These are phyloP conservation scores for Arachis monticola DNA, from an alignment of 331 rosid genomes.

Conservation along the genomic window DNA sequence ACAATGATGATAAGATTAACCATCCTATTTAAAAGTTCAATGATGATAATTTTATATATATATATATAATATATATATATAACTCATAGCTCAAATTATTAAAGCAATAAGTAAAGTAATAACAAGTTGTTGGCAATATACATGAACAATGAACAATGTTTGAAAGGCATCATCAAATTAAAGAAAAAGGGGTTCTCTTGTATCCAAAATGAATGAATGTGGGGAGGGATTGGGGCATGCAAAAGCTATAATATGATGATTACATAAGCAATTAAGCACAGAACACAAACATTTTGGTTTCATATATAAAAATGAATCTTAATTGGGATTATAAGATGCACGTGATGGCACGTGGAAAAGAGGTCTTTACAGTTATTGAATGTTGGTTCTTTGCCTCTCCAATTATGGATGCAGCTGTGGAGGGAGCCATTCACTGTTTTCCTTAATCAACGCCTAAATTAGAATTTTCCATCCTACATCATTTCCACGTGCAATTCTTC, in stretches of 20 bases:
- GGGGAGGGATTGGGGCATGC: too few species aligned
- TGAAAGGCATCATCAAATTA: neutral
- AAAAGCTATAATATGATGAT: neutral
- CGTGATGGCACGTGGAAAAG: conserved; percentile 30
- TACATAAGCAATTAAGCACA: neutral
- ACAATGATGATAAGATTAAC: too few species aligned
- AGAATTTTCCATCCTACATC: neutral
- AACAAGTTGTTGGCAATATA: neutral
- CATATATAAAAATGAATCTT: neutral
- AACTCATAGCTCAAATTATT: neutral
- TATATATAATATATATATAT: too few species aligned
- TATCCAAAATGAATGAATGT: too few species aligned
- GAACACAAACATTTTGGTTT: neutral
- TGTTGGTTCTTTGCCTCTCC: neutral
- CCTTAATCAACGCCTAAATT: conserved; percentile 27
- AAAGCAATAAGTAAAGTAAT: neutral
- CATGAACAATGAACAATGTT: neutral
- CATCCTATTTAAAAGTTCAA: too few species aligned
- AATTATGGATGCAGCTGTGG: conserved; percentile 31
- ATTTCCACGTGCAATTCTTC: neutral
- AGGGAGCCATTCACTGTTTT: neutral
- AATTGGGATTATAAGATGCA: conserved; percentile 9
- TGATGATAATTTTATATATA: too few species aligned
- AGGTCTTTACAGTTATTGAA: neutral
- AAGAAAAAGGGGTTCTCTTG: neutral